Conservation (phyloP, 768 basidiomycete species). For the Termitomyces sp. region DNA sequence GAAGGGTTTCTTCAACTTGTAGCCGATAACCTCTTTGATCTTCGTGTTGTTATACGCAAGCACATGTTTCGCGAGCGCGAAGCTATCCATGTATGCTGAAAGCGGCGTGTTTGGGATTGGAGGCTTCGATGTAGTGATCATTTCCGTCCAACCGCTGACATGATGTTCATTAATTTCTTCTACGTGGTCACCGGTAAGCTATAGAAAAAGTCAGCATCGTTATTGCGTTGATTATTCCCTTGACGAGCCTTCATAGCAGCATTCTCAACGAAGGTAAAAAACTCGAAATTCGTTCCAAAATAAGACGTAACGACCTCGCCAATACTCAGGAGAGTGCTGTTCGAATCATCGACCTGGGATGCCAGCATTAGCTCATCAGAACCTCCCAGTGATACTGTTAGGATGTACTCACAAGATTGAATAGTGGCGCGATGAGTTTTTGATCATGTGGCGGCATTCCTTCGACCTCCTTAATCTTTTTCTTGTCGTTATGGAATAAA, state of each 20-base stretch:
- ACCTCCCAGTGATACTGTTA: not conserved
- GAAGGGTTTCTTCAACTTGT: conserved; percentile 55
- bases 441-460: conserved; percentile 52
- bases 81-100: conserved; percentile 75
- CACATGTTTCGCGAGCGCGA: conserved; percentile 61
- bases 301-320: conserved; percentile 62
- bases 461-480: conserved; percentile 55
- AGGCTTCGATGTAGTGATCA: conserved; percentile 67
- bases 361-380: not conserved
- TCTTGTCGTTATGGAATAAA: conserved; percentile 65
- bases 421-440: conserved; percentile 69
- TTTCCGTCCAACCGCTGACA: conserved; percentile 76
- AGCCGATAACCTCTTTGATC: conserved; percentile 69
- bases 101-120: conserved; percentile 68
- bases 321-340: conserved; percentile 62
- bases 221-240: not conserved
- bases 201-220: conserved; percentile 1
- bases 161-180: conserved; percentile 87
- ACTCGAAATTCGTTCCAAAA: conserved; percentile 79
- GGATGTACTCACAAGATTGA: conserved; percentile 58
- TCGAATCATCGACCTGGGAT: conserved; percentile 68
- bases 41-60: conserved; percentile 68
- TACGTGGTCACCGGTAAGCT: conserved; percentile 68
- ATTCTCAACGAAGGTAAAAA: conserved; percentile 66
- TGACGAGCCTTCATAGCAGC: conserved; percentile 58